These are phyloP conservation scores for Pestalotiopsis sp. DNA, from an alignment of 2,329 filamentous ascomycete genomes.

Conservation along the genomic window DNA sequence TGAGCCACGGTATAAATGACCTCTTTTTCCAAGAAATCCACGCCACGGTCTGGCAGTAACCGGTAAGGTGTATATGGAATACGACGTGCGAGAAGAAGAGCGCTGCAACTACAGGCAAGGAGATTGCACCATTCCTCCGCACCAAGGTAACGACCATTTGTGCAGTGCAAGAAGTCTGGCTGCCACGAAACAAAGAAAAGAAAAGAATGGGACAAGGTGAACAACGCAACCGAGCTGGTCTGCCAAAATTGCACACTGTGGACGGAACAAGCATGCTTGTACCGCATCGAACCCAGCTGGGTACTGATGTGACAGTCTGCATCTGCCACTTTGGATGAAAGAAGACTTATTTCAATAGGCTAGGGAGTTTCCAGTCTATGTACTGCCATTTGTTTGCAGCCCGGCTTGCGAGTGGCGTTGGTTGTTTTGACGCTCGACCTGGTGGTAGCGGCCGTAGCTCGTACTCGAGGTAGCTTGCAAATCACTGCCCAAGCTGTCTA, in stretches of 20 bases:
- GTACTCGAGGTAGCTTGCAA: not conserved
- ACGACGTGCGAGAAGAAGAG: not conserved
- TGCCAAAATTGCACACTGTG: not conserved
- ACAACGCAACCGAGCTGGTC: not conserved
- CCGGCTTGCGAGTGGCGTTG: not conserved
- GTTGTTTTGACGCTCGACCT: not conserved
- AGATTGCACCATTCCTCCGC: not conserved
- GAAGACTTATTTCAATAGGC: too few relatives aligned
- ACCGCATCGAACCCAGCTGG: not conserved
- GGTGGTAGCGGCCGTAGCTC: not conserved
- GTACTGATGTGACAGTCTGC: not conserved
- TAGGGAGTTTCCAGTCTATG: too few relatives aligned
- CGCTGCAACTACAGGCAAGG: not conserved
- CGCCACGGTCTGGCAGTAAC: not conserved
- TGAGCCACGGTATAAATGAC: not conserved
- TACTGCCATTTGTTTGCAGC: too few relatives aligned
- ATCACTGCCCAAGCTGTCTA: not conserved
- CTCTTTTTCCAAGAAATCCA: not conserved
- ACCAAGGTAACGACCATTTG: not conserved
- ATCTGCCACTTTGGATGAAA: not conserved
- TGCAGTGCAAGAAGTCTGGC: not conserved
- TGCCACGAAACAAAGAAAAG: not conserved
- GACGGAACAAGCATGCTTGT: not conserved
- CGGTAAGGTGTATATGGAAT: not conserved
- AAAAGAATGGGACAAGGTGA: not conserved